Percentiles rank a stretch among this genome's conserved stretches.
Evolutionary conservation across 1,139 yeast species (phyloP).

Genomic region (Scheffersomyces lignicola): DNA sequence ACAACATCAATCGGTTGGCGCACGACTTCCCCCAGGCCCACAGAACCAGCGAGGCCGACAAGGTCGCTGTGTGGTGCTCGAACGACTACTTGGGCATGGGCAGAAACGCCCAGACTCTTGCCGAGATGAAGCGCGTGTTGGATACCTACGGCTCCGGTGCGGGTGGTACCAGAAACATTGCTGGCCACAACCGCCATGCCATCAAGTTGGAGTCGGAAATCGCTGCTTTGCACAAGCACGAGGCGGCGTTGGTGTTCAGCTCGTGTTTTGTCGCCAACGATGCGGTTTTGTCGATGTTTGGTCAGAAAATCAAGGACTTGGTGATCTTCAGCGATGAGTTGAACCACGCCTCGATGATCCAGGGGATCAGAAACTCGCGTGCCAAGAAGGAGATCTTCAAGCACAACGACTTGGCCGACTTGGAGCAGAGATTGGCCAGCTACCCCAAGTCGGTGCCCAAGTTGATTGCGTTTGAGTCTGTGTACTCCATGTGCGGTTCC

Average conservation of each 20-base stretch:
- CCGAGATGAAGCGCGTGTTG: slow-evolving; percentile 76
- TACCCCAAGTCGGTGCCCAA: slow-evolving; percentile 88
- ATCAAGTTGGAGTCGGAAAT: slow-evolving; percentile 80
- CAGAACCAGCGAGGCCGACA: slow-evolving; percentile 67
- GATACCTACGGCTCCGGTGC: slow-evolving; percentile 97
- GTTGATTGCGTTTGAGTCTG: slow-evolving; percentile 94
- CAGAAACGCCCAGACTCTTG: slow-evolving; percentile 66
- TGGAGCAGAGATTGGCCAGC: slow-evolving; percentile 73
- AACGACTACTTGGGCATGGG: slow-evolving; percentile 98
- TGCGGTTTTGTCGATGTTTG: slow-evolving; percentile 89
- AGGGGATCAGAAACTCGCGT: slow-evolving; percentile 89
- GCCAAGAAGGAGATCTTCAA: slow-evolving; percentile 86
- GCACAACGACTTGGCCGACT: slow-evolving; percentile 83
- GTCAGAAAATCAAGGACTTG: slow-evolving; percentile 84
- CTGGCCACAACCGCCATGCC: slow-evolving; percentile 93
- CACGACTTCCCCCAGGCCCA: slow-evolving; percentile 93
- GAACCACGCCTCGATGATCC: slow-evolving; percentile 98
- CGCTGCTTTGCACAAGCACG: slow-evolving; percentile 91
- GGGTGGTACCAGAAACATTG: slow-evolving; percentile 98
- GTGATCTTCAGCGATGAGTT: slow-evolving; percentile 90
- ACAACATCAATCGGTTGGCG: slow-evolving; percentile 94
- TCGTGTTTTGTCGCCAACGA: slow-evolving; percentile 98
- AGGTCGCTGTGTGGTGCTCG: slow-evolving; percentile 98
- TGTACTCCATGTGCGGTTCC: slow-evolving; percentile 98
- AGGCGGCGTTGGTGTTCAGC: slow-evolving; percentile 90